A percentile compares a stretch with the other conserved stretches of the same genome.
These are phyloP conservation scores for Malus sylvestris DNA, from an alignment of 306 rosid species.

Conservation along the genomic window DNA sequence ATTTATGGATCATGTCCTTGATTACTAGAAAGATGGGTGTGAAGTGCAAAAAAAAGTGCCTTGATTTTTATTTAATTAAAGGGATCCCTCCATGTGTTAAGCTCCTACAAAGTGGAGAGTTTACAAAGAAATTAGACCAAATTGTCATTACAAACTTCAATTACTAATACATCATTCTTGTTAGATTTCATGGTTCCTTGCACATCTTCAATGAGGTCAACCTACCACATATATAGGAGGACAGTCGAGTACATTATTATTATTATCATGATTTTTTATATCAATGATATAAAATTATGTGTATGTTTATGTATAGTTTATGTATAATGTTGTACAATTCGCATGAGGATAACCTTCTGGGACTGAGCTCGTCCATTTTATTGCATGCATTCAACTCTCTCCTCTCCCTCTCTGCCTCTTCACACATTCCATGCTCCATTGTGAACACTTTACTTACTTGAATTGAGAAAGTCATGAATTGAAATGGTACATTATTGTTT, in stretches of 20 bases:
- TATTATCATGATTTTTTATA: too few species aligned
- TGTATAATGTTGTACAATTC: too few species aligned
- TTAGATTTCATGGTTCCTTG: neutral
- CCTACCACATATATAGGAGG: too few species aligned
- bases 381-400: neutral
- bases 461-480: neutral
- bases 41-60: neutral
- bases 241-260: too few species aligned
- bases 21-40: neutral
- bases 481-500: neutral
- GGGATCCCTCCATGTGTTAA: neutral
- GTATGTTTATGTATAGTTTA: too few species aligned
- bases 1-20: slow-evolving; percentile 13
- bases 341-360: neutral
- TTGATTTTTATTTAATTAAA: neutral
- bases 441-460: neutral
- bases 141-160: neutral
- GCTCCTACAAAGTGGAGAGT: neutral
- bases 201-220: neutral
- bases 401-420: neutral
- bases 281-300: too few species aligned
- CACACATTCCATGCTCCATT: neutral
- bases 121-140: neutral
- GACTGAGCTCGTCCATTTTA: slow-evolving; percentile 4
- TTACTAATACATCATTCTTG: neutral